Base-by-base conservation (phyloP, 208 protist genomes). In the Acanthamoeba polyphaga region DNA sequence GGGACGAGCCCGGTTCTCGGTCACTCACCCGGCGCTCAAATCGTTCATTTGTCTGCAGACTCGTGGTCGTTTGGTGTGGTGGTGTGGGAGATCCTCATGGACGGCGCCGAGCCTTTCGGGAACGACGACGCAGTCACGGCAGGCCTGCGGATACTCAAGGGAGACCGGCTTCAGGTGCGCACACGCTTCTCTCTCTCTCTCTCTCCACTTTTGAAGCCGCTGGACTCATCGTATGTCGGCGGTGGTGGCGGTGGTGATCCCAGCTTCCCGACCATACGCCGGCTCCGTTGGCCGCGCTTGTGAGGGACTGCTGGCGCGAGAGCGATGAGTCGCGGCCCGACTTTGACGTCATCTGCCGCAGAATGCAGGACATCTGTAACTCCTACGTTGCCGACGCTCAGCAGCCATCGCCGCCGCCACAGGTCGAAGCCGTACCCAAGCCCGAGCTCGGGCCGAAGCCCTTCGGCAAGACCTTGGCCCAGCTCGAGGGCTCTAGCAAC, bases 81-180 rank as follows among this genome's bases (percentile, higher is more conserved):
- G 51, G 58, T 94, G 53, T 94, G 91, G 91, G 91, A 94, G 91
- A 94, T 94, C 3, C 91, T 94, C 22, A 94, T 87, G 91, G 62
- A 76, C 38, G 91, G 91, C 34, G 91, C 51, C 38, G 91, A 94
- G 43, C 91, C 91, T 13, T 94, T 94, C 43, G 58, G 72, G 19
- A 88, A 88, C 53, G 80, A 88, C 53, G 80, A 88, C 32, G 87
- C 87, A 3, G 49, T 88, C 24, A 88, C 80, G 9, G 80, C 80
- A 10, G 80, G 80, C 80, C 80, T 88, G 13, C 80, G 80, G n/a
- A 88, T 88, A n/a, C 80, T 88, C 46, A 88, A 88, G 46, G 80
- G 80, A 34, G 80, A 64, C 53, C 80, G 80, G 4, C 80, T 88
- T 22, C 80, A 78, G 38, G 70, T 78, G 5, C 38, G 70, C 38